Evolutionary conservation across 139 green algal genomes (phyloP).

Genomic region (Chlorella sp.): DNA sequence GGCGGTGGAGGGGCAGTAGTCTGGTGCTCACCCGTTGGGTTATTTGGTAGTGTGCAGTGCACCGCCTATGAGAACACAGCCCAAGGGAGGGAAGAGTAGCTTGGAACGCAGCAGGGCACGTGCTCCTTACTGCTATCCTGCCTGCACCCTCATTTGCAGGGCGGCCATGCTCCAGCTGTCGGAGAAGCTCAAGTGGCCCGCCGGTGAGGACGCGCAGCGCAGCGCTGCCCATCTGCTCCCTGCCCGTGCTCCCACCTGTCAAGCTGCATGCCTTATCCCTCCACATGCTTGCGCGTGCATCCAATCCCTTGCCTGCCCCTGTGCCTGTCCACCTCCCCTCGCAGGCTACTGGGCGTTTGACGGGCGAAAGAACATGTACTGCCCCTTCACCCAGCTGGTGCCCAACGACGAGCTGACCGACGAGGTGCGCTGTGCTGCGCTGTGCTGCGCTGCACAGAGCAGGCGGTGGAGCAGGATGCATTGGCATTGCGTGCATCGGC

Average conservation of each 20-base stretch:
- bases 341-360: constrained; percentile 42
- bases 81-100: too few relatives aligned
- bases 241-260: background rate
- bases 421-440: background rate
- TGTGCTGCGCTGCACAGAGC: background rate
- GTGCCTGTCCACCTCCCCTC: background rate
- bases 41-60: too few relatives aligned
- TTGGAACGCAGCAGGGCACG: background rate
- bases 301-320: background rate
- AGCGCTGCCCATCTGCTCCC: background rate
- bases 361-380: constrained; percentile 45
- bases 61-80: too few relatives aligned
- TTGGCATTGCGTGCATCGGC: background rate
- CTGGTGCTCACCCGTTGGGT: too few relatives aligned
- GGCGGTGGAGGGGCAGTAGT: background rate
- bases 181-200: background rate
- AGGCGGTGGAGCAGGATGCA: background rate
- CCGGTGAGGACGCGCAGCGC: background rate
- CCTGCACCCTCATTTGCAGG: background rate
- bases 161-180: background rate
- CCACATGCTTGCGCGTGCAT: background rate
- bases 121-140: too few relatives aligned
- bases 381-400: constrained; percentile 19
- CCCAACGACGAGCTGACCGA: constrained; percentile 10
- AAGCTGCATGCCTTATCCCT: background rate